These are phyloP conservation scores for Aspergillus asperescens DNA, from an alignment of 495 filamentous ascomycete species.

Conservation along the genomic window DNA sequence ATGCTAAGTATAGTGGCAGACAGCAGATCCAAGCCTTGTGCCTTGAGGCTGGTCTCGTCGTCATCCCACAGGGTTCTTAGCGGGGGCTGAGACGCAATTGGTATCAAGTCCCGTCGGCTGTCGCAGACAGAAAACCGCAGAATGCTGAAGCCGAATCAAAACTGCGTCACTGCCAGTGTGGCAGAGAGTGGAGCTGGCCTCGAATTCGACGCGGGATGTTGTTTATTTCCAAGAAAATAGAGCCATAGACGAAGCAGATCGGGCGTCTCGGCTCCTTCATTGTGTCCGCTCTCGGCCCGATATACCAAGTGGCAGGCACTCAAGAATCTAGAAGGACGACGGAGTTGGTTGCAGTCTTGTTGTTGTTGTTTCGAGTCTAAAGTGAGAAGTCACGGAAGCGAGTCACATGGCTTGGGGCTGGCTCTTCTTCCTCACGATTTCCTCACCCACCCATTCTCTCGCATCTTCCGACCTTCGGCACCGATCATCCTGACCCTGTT, in stretches of 20 bases:
- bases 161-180: neutral
- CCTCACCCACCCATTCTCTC: no score
- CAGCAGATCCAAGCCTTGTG: neutral
- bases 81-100: neutral
- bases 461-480: neutral
- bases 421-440: no score
- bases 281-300: constrained; percentile 1
- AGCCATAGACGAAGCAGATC: neutral
- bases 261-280: neutral
- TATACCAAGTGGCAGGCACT: neutral
- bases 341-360: neutral
- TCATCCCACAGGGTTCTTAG: neutral
- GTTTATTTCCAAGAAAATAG: neutral
- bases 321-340: neutral
- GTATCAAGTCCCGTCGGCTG: neutral
- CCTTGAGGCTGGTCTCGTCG: neutral
- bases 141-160: neutral
- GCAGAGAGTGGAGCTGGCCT: neutral
- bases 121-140: neutral
- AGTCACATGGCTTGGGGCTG: neutral
- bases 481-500: no score
- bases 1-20: neutral
- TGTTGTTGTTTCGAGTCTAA: neutral
- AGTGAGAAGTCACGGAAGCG: neutral
- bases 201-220: neutral